A percentile compares a stretch with the other conserved stretches of the same genome.
Evolutionary conservation across 176 grass and related monocot species (phyloP).

Genomic region (Oropetium thomaeum): DNA sequence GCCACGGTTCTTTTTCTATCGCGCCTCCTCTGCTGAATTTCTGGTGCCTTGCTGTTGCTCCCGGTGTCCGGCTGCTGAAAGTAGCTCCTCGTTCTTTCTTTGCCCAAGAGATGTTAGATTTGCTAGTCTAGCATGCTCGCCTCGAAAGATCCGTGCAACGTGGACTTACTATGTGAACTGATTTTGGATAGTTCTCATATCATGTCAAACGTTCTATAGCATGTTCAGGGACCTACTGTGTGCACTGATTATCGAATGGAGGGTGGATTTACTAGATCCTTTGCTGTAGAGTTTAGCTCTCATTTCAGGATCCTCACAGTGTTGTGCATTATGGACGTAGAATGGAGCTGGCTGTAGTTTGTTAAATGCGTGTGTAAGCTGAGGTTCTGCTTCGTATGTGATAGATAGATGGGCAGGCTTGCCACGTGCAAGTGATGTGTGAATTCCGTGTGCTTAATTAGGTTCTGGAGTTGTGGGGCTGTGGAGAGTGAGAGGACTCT

Average conservation of each 20-base stretch:
- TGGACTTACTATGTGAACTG: neutral
- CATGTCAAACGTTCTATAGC: neutral
- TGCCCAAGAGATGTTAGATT: slow-evolving; percentile 12
- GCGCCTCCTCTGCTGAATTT: neutral
- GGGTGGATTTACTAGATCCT: neutral
- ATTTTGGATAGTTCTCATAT: neutral
- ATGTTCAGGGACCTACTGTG: neutral
- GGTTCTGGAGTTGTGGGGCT: slow-evolving; percentile 44
- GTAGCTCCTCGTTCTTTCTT: neutral
- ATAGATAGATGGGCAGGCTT: neutral
- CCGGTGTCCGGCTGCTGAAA: neutral
- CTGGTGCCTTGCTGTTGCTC: neutral
- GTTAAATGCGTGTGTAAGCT: neutral
- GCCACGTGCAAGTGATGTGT: neutral
- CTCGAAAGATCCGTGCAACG: slow-evolving; percentile 18
- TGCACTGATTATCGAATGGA: neutral
- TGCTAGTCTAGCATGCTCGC: neutral
- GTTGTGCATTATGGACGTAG: neutral
- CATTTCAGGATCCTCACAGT: neutral
- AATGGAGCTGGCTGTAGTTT: neutral
- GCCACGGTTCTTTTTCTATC: neutral
- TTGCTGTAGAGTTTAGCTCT: neutral
- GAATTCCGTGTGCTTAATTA: slow-evolving; percentile 19
- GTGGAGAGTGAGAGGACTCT: slow-evolving; percentile 58
- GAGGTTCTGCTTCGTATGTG: neutral